Percentiles rank a stretch among this genome's conserved stretches.
Conservation (phyloP, 2,329 filamentous ascomycete species). For the Sclerotinia sclerotiorum region DNA sequence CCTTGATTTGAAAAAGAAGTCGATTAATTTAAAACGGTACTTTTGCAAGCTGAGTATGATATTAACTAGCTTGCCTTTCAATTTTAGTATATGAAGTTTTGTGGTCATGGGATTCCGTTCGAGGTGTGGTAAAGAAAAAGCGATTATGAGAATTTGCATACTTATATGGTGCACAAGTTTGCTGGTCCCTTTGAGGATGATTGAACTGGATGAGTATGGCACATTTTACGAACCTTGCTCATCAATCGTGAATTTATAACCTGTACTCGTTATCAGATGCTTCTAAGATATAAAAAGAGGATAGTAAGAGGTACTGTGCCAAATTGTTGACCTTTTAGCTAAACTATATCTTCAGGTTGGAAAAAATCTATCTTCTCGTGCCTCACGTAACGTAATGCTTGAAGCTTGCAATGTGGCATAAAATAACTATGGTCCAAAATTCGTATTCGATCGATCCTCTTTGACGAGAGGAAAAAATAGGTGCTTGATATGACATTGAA, state of each 20-base stretch:
- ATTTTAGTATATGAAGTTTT: neutral
- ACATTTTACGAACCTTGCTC: neutral
- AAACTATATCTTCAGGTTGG: neutral
- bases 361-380: neutral
- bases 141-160: neutral
- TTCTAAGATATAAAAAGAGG: neutral
- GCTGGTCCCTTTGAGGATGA: neutral
- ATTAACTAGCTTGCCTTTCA: too few species aligned
- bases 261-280: neutral
- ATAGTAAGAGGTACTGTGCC: neutral
- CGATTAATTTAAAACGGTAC: neutral
- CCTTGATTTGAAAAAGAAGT: slow-evolving; percentile 20
- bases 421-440: too few species aligned
- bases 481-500: too few species aligned
- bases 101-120: neutral
- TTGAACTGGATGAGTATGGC: neutral
- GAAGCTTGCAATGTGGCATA: too few species aligned
- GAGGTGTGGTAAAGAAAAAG: neutral
- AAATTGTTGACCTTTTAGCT: neutral
- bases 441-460: too few species aligned
- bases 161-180: neutral
- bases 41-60: neutral
- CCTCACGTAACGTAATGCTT: neutral
- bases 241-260: neutral
- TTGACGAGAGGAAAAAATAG: too few species aligned